Base-by-base conservation (phyloP, 176 grass and related monocot species). In the Puya raimondii region DNA sequence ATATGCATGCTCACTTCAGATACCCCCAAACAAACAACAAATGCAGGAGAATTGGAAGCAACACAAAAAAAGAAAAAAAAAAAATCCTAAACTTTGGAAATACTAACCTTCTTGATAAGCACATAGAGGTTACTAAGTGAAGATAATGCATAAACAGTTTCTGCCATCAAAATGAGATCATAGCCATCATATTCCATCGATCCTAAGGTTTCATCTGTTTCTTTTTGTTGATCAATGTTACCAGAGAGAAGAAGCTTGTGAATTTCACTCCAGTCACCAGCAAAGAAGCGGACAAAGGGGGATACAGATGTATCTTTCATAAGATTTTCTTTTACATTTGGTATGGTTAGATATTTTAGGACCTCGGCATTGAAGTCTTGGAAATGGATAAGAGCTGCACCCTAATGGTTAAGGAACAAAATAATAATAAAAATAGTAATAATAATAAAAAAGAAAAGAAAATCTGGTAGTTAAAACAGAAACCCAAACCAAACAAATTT, bases 341-440 rank as follows among this genome's bases (percentile, higher is more conserved):
- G 86, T 79, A 99, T 82, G 13, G 94, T 99, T 48, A 99, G 72
- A 76, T 82, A 84, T n/a, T 51, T 85, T 65, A 93, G 82, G 50
- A 99, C 94, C 77, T 99, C 94, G 70, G 85, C 82, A 84, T 99
- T 99, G 70, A 99, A 99, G 80, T 99, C 89, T 86, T 93, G 94
- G 50, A 93, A 93, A 82, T 99, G 87, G 54, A 99, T 76, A 53
- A 92, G 76, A 65, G 16, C 68, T 65, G 94, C 94, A 78, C 94
- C 89, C 87, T 93, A 72, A 49, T 59, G 73, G 64, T 76, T 74
- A 49, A 11, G 63, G 53, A 59, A 17, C 13, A 59, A 9, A 23
- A 42, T 8, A 42, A 7, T 42, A 42, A 42, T 42, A 42, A 42
- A n/a, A n/a, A n/a, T n/a, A n/a, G n/a, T 42, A 42, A 42, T 42